Evolutionary conservation across 2,329 filamentous ascomycete species (phyloP).

Genomic region (Colletotrichum gigasporum): DNA sequence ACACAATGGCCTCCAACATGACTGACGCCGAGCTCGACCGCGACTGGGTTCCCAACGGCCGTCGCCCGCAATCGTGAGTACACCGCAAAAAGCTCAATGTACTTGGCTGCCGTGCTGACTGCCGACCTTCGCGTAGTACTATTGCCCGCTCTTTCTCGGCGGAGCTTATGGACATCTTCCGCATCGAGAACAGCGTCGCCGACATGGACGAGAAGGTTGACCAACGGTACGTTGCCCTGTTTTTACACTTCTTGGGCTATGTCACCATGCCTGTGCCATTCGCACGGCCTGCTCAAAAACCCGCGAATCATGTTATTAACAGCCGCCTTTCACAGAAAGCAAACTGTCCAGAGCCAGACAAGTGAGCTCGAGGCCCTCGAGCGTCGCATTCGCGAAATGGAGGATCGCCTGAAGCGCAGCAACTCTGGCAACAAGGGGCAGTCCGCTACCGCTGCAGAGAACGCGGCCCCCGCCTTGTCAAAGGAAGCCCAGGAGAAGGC

Average conservation of each 20-base stretch:
- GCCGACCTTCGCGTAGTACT: constrained; percentile 64
- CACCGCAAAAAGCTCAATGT: constrained; percentile 63
- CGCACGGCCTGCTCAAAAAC: background rate
- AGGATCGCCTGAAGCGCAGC: constrained; percentile 72
- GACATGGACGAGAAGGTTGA: constrained; percentile 79
- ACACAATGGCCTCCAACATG: constrained; percentile 39
- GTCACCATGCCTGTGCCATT: background rate
- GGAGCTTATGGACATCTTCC: constrained; percentile 89
- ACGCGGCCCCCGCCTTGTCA: constrained; percentile 37
- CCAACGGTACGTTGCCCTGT: constrained; percentile 75
- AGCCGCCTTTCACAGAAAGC: constrained; percentile 69
- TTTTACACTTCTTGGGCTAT: constrained; percentile 3
- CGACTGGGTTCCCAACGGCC: constrained; percentile 82
- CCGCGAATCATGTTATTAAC: background rate
- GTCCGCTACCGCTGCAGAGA: constrained; percentile 34
- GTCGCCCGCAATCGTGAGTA: constrained; percentile 85
- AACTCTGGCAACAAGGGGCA: constrained; percentile 31
- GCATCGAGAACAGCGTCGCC: constrained; percentile 81
- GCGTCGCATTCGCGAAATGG: constrained; percentile 83
- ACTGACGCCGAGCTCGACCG: constrained; percentile 77
- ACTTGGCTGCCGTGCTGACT: background rate
- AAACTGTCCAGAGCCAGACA: constrained; percentile 76
- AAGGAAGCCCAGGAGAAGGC: constrained; percentile 45
- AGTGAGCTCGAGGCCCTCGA: constrained; percentile 89
- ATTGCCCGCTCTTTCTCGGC: constrained; percentile 88